Percentiles rank a stretch among this genome's conserved stretches.
phyloP scores from a whole-genome alignment of 2,329 filamentous ascomycete species.

The Fusarium scirpi region DNA sequence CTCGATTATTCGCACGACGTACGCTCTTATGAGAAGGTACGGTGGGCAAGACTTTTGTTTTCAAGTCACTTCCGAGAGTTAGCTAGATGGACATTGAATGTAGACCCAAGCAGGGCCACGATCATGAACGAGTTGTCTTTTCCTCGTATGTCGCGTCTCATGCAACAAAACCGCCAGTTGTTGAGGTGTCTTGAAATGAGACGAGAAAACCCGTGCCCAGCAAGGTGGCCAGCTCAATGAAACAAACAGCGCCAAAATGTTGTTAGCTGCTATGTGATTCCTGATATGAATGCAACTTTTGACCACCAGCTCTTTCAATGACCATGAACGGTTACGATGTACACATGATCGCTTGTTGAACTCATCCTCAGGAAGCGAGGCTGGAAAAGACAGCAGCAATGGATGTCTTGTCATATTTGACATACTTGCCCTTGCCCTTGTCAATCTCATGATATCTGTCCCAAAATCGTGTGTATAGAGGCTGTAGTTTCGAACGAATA shows the following conservation, averaged over 20 bases:
- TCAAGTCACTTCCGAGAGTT: not conserved
- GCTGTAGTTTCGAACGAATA: conserved; percentile 91
- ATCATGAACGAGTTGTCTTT: not conserved
- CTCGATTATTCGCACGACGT: not conserved
- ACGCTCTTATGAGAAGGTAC: not conserved
- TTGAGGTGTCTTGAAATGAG: not conserved
- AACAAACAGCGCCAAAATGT: not conserved
- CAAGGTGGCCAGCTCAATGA: not conserved
- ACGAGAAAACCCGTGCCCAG: not conserved
- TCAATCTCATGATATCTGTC: conserved; percentile 98
- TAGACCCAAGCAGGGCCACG: not conserved
- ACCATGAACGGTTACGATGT: not conserved
- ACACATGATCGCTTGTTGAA: no score
- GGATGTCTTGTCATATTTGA: conserved; percentile 92
- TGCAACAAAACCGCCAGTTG: not conserved
- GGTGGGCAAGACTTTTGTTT: not conserved
- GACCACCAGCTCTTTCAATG: not conserved
- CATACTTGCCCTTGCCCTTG: conserved; percentile 97
- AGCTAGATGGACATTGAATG: not conserved
- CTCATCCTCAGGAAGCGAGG: conserved; percentile 53
- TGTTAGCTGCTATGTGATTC: not conserved
- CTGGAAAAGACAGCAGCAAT: conserved; percentile 75
- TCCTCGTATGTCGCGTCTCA: not conserved
- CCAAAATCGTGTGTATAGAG: conserved; percentile 94
- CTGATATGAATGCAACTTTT: not conserved